A percentile compares a stretch with the other conserved stretches of the same genome.
These are phyloP conservation scores for Saccharomycopsis sp. DNA, from an alignment of 805 yeast genomes.

Conservation along the genomic window DNA sequence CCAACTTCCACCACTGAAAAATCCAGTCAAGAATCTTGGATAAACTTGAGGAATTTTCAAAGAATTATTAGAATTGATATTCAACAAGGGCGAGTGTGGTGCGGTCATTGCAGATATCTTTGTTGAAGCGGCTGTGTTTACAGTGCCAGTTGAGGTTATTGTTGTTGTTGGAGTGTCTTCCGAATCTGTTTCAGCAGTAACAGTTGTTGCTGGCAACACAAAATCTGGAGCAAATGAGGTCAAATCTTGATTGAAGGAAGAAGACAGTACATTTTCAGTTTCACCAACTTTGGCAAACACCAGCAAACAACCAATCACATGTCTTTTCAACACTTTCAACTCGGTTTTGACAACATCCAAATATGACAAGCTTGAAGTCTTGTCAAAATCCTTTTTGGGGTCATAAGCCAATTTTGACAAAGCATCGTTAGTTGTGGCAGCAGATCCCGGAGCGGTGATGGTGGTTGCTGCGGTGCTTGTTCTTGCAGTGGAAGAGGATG, in stretches of 20 bases:
- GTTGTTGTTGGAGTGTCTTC: too few relatives aligned
- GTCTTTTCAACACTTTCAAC: conserved; percentile 29
- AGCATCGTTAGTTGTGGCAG: background rate
- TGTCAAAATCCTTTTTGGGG: conserved; percentile 7
- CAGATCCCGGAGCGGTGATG: background rate
- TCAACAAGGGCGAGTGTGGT: too few relatives aligned
- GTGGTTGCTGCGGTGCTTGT: background rate
- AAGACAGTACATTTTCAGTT: too few relatives aligned
- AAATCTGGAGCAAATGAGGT: too few relatives aligned
- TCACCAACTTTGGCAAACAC: too few relatives aligned
- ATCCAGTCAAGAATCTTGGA: conserved; percentile 58
- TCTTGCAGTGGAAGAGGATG: background rate
- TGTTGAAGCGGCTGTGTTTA: too few relatives aligned
- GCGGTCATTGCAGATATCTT: too few relatives aligned
- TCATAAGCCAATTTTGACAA: conserved; percentile 3
- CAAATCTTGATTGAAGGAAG: too few relatives aligned
- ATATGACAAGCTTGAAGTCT: conserved; percentile 22
- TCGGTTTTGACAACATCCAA: conserved; percentile 34
- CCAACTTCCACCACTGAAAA: conserved; percentile 76
- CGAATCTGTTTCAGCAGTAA: too few relatives aligned
- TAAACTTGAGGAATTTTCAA: conserved; percentile 49
- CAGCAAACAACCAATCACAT: conserved; percentile 11
- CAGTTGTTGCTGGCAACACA: too few relatives aligned
- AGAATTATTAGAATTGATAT: background rate
- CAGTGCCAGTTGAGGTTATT: too few relatives aligned